Conservation (phyloP, 805 yeast species). For the Myxozyma neglecta region DNA sequence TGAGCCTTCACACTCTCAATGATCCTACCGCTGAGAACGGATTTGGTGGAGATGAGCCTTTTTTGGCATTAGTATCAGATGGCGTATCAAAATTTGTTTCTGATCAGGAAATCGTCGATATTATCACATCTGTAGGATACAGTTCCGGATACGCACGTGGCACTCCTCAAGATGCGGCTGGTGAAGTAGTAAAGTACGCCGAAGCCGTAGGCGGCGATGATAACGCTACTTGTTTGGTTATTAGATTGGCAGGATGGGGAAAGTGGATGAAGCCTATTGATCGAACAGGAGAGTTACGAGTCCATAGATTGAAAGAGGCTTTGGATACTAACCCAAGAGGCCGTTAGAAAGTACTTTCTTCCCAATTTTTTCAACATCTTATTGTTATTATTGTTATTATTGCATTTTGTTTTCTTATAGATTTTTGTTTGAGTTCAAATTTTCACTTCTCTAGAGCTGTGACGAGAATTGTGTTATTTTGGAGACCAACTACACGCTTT, state of each 20-base stretch:
- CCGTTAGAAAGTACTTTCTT: neutral
- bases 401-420: neutral
- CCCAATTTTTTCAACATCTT: neutral
- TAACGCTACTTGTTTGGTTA: slow-evolving; percentile 87
- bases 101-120: slow-evolving; percentile 90
- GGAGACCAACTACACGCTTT: too few relatives aligned
- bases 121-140: slow-evolving; percentile 55
- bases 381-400: neutral
- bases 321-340: slow-evolving; percentile 27
- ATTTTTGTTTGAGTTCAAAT: too few relatives aligned
- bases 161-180: slow-evolving; percentile 81
- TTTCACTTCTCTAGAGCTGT: too few relatives aligned
- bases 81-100: slow-evolving; percentile 79
- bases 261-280: slow-evolving; percentile 68
- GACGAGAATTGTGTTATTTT: too few relatives aligned
- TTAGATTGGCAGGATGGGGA: slow-evolving; percentile 89
- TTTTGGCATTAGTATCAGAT: slow-evolving; percentile 78
- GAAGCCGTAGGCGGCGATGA: slow-evolving; percentile 90
- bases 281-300: slow-evolving; percentile 79
- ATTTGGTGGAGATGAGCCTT: slow-evolving; percentile 47
- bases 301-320: slow-evolving; percentile 59
- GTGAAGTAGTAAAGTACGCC: slow-evolving; percentile 78
- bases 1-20: slow-evolving; percentile 68
- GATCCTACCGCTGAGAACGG: slow-evolving; percentile 40
- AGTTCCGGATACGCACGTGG: slow-evolving; percentile 52